These are phyloP conservation scores for Cucurbitaria berberidis DNA, from an alignment of 2,329 filamentous ascomycete genomes.

Conservation along the genomic window DNA sequence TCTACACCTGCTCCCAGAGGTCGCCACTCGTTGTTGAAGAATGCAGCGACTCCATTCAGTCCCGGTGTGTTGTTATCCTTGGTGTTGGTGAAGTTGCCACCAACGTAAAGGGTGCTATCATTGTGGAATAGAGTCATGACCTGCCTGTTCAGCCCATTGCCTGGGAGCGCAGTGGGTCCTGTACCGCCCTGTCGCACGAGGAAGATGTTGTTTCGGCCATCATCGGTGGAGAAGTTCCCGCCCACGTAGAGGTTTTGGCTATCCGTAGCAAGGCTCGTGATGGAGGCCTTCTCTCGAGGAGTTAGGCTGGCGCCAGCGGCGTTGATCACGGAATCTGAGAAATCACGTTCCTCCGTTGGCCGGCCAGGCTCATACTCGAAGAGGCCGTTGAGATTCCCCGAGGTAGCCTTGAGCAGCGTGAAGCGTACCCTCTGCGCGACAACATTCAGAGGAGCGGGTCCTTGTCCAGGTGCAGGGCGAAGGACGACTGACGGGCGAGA, in stretches of 20 bases:
- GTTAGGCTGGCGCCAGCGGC: constrained; percentile 72
- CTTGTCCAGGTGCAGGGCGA: constrained; percentile 69
- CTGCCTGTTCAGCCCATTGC: constrained; percentile 78
- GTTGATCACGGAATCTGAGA: constrained; percentile 76
- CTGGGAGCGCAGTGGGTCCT: constrained; percentile 66
- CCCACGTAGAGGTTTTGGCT: constrained; percentile 72
- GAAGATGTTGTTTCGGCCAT: constrained; percentile 74
- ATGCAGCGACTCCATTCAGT: constrained; percentile 78
- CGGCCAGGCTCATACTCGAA: constrained; percentile 83
- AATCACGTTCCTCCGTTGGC: constrained; percentile 66
- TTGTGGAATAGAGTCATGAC: constrained; percentile 76
- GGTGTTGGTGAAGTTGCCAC: constrained; percentile 83
- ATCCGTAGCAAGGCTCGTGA: constrained; percentile 71
- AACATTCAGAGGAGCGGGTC: constrained; percentile 65
- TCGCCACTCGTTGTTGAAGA: constrained; percentile 73
- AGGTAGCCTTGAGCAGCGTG: constrained; percentile 72
- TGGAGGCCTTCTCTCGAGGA: constrained; percentile 65
- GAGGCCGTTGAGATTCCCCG: constrained; percentile 83
- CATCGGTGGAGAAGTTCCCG: constrained; percentile 77
- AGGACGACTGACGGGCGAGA: constrained; percentile 86
- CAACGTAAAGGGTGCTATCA: constrained; percentile 70
- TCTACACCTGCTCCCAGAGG: constrained; percentile 85
- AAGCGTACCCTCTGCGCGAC: constrained; percentile 92
- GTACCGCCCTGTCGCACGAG: constrained; percentile 64
- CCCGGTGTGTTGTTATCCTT: constrained; percentile 65